Evolutionary conservation across 2,329 filamentous ascomycete species (phyloP).

Genomic region (Penicillium sp.): DNA sequence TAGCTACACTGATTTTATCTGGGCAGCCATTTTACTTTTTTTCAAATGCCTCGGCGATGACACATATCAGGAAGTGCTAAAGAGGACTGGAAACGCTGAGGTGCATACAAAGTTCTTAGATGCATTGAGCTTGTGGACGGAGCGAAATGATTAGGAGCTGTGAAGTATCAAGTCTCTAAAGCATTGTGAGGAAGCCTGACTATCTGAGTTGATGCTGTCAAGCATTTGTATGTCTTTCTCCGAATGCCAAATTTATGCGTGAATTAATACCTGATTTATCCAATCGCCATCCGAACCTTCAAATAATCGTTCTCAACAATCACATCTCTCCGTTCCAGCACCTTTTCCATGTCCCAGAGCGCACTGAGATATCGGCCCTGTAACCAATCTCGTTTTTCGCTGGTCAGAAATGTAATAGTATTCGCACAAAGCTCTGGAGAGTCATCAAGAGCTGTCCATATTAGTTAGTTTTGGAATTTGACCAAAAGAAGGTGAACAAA

Average conservation of each 20-base stretch:
- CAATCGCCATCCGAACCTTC: constrained; percentile 27
- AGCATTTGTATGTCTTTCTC: too few species aligned
- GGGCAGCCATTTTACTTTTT: constrained; percentile 49
- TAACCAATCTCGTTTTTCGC: constrained; percentile 23
- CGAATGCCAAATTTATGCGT: too few species aligned
- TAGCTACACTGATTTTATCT: constrained; percentile 58
- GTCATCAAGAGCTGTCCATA: constrained; percentile 19
- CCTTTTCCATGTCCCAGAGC: constrained; percentile 17
- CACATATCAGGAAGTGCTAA: constrained; percentile 37
- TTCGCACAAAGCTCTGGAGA: constrained; percentile 23
- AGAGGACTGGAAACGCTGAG: constrained; percentile 19
- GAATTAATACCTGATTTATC: too few species aligned
- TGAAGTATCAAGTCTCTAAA: too few species aligned
- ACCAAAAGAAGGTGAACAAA: background rate
- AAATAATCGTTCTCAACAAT: constrained; percentile 30
- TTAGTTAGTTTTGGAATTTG: background rate
- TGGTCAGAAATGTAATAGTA: constrained; percentile 20
- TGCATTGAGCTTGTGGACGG: constrained; percentile 10
- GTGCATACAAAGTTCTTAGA: constrained; percentile 15
- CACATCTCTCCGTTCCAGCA: constrained; percentile 16
- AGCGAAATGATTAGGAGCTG: constrained; percentile 5
- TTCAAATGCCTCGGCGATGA: constrained; percentile 35
- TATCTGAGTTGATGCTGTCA: too few species aligned
- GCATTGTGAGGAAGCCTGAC: too few species aligned
- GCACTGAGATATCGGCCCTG: constrained; percentile 18